Conservation (phyloP, 306 rosid species). For the Sesbania bispinosa region DNA sequence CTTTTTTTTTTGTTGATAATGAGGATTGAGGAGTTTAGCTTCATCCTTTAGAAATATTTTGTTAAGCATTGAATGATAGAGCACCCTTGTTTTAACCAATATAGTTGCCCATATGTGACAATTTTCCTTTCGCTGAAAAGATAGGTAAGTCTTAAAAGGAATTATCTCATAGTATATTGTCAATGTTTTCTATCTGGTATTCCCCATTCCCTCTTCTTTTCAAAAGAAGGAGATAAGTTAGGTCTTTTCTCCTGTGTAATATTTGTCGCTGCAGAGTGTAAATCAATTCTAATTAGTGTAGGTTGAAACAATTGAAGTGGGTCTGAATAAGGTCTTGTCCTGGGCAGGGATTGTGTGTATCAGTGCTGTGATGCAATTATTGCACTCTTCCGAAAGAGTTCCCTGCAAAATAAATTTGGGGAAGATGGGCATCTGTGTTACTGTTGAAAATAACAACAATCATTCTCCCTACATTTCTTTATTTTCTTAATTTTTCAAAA, state of each 20-base stretch:
- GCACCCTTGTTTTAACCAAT: not conserved
- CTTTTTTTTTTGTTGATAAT: not conserved
- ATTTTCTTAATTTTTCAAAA: not conserved
- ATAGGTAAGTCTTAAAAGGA: not conserved
- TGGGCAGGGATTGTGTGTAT: constrained; percentile 61
- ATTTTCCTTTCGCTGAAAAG: not conserved
- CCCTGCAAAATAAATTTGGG: constrained; percentile 47
- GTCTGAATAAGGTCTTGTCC: not conserved
- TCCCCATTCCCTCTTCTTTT: not conserved
- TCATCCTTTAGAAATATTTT: not conserved
- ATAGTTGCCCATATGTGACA: not conserved
- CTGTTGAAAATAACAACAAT: constrained; percentile 47
- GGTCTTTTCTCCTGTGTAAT: not conserved
- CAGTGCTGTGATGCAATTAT: constrained; percentile 38
- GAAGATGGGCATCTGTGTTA: constrained; percentile 62
- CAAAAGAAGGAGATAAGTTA: not conserved
- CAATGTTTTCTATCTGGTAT: not conserved
- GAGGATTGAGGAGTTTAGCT: not conserved
- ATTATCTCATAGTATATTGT: not conserved
- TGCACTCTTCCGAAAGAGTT: constrained; percentile 55
- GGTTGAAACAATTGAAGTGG: constrained; percentile 9
- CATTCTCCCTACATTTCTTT: constrained; percentile 42
- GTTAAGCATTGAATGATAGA: not conserved
- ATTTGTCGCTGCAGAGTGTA: not conserved
- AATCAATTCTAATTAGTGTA: constrained; percentile 10